A percentile compares a stretch with the other conserved stretches of the same genome.
These are phyloP conservation scores for Bathelium albidoporum DNA, from an alignment of 495 filamentous ascomycete species.

Conservation along the genomic window DNA sequence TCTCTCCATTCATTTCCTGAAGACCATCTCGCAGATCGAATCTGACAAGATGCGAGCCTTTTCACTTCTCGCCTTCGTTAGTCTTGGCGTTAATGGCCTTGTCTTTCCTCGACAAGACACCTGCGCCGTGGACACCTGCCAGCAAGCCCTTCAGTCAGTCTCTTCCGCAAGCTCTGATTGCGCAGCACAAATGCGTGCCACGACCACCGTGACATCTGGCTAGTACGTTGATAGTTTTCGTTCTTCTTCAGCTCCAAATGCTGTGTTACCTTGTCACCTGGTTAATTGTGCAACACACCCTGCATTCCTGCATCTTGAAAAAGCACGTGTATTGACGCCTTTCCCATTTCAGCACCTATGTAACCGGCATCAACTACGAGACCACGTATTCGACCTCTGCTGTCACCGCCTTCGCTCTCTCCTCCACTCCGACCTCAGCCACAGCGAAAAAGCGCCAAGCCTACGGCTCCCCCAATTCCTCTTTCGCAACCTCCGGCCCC, in stretches of 20 bases:
- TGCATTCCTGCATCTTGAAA: neutral
- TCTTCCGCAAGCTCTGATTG: neutral
- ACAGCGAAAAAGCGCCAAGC: neutral
- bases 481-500: neutral
- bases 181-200: neutral
- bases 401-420: neutral
- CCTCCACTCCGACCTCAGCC: neutral
- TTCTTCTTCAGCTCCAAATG: neutral
- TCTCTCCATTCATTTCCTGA: neutral
- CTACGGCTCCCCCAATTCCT: neutral
- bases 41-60: neutral
- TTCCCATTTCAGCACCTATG: neutral
- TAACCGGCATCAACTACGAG: neutral
- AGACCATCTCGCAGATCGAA: neutral
- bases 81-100: neutral
- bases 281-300: too few relatives aligned
- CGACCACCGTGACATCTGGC: neutral
- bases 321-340: neutral
- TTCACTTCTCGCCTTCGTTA: neutral
- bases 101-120: neutral
- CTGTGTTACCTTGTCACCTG: too few relatives aligned
- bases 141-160: neutral
- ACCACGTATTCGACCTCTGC: neutral
- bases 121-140: neutral
- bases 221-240: neutral